Evolutionary conservation across 2,329 filamentous ascomycete genomes (phyloP).

Genomic region (Xylariaceae sp.): DNA sequence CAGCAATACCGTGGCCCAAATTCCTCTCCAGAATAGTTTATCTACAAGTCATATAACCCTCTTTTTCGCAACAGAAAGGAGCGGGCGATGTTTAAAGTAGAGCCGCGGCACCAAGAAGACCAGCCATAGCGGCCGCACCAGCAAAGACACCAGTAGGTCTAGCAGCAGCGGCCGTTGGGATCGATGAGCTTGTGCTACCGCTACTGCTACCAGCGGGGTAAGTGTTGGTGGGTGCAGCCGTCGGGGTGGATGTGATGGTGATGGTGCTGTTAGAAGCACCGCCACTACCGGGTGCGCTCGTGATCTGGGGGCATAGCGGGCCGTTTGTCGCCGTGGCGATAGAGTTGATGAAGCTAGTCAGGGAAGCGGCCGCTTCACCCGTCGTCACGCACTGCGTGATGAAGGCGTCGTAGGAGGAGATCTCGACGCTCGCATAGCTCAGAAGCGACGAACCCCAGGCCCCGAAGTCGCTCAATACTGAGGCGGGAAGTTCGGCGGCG

Average conservation of each 20-base stretch:
- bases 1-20: too few species aligned
- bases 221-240: not conserved
- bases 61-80: too few species aligned
- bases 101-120: conserved; percentile 6
- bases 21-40: too few species aligned
- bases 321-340: too few species aligned
- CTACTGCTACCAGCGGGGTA: not conserved
- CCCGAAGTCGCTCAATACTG: not conserved
- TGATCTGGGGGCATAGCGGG: not conserved
- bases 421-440: not conserved
- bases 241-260: not conserved
- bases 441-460: conserved; percentile 6
- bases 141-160: not conserved
- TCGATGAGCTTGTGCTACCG: not conserved
- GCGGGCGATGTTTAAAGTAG: conserved; percentile 14
- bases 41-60: too few species aligned
- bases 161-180: conserved; percentile 2
- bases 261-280: not conserved
- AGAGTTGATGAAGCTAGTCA: conserved; percentile 5
- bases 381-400: conserved; percentile 13
- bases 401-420: conserved; percentile 11
- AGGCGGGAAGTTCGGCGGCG: not conserved
- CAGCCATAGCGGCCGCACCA: conserved; percentile 11
- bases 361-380: not conserved
- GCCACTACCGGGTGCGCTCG: not conserved